Conservation (phyloP, 305 asterid genomes). For the Fraxinus baroniana region DNA sequence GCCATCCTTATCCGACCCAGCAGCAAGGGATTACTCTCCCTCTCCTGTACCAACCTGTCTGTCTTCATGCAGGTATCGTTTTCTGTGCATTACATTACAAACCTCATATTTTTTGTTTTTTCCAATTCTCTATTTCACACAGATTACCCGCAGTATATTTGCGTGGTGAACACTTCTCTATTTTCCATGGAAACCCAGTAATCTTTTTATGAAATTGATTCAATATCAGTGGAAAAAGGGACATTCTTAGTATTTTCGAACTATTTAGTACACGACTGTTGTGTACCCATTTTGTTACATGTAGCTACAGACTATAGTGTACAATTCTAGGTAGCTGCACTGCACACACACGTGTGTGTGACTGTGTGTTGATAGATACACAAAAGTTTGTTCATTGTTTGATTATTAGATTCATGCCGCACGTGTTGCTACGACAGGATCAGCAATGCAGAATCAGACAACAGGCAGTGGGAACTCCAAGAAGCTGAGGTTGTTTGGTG, state of each 20-base stretch:
- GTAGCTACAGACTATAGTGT: not conserved
- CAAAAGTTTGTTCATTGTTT: not conserved
- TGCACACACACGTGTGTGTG: not conserved
- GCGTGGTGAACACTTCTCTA: not conserved
- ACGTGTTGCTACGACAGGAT: conserved; percentile 28
- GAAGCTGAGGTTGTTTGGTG: conserved; percentile 61
- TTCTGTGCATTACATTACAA: conserved; percentile 6
- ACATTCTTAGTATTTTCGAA: not conserved
- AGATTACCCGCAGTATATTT: not conserved
- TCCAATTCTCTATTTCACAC: not conserved
- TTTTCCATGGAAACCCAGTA: not conserved
- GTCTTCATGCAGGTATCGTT: conserved; percentile 38
- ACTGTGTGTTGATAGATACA: not conserved
- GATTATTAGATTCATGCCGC: not conserved
- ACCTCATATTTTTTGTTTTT: not conserved
- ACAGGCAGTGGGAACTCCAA: conserved; percentile 41
- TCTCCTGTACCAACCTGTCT: conserved; percentile 19
- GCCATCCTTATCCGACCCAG: conserved; percentile 29
- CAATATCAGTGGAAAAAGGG: not conserved
- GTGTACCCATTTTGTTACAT: not conserved
- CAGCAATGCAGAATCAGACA: conserved; percentile 24
- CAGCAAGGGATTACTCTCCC: conserved; percentile 19
- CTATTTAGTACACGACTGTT: not conserved
- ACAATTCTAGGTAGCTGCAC: not conserved
- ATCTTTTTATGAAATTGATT: not conserved